A percentile compares a stretch with the other conserved stretches of the same genome.
Evolutionary conservation across 495 filamentous ascomycete species (phyloP).

Genomic region (Rhizodiscina lignyota): DNA sequence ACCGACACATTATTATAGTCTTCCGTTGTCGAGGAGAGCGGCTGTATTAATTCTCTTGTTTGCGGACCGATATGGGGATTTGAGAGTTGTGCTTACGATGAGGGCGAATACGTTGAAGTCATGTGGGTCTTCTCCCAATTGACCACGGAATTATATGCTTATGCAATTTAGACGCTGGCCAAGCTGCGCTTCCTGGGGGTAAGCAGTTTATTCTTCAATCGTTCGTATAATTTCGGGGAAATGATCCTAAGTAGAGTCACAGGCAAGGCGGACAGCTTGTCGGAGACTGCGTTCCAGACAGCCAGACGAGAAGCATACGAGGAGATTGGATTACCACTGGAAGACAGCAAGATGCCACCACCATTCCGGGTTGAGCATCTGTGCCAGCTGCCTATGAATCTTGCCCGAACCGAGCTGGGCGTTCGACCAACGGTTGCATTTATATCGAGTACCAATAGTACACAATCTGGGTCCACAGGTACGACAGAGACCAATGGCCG

Average conservation of each 20-base stretch:
- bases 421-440: slow-evolving; percentile 79
- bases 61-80: slow-evolving; percentile 57
- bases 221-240: not conserved
- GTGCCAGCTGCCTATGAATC: slow-evolving; percentile 61
- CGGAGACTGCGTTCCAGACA: slow-evolving; percentile 48
- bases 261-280: slow-evolving; percentile 32
- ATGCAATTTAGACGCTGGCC: slow-evolving; percentile 36
- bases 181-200: slow-evolving; percentile 79
- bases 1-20: slow-evolving; percentile 38
- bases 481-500: slow-evolving; percentile 5
- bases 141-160: not conserved
- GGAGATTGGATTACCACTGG: slow-evolving; percentile 71
- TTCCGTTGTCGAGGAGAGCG: slow-evolving; percentile 57
- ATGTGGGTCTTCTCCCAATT: slow-evolving; percentile 19
- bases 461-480: slow-evolving; percentile 1
- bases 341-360: slow-evolving; percentile 39
- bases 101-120: slow-evolving; percentile 56
- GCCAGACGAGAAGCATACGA: slow-evolving; percentile 78
- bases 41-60: slow-evolving; percentile 77
- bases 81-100: slow-evolving; percentile 75
- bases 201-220: slow-evolving; percentile 14
- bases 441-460: slow-evolving; percentile 21
- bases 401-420: slow-evolving; percentile 65
- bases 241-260: not conserved
- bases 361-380: slow-evolving; percentile 73